Evolutionary conservation across 352 stramenopile genomes (phyloP), one percentile per base, ranked within the genome.

Genomic region (Pythium biforme): DNA sequence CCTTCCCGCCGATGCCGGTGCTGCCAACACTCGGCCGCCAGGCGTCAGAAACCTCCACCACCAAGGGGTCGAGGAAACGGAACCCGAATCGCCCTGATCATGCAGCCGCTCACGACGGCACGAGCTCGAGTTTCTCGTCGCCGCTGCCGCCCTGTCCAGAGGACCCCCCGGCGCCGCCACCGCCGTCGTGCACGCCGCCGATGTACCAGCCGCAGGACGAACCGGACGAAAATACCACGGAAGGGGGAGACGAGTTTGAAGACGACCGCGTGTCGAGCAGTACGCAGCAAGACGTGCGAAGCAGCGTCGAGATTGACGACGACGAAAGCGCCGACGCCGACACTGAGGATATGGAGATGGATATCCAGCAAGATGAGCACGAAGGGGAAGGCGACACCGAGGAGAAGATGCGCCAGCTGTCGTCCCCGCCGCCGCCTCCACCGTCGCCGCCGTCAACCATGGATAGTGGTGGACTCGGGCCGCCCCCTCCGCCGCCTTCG

Each of bases 111-210:
- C 23, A 47, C 29, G 57, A 71, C 41, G 57, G 64, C 20, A 62
- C 43, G 27, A 86, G 75, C 66, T 86, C 81, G 46, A 82, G 74
- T 46, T 92, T 90, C 55, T 92, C 81, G 22, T 92, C 83, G 14
- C 83, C 83, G 12, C 62, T 92, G 49, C 83, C 83, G 22, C 83
- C 83, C 4, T 92, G 81, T 61, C 83, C 83, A 10, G 83, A 92
- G 54, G 82, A 91, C 31, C 81, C 64, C 10, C 81, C 79, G 12
- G 81, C 74, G 33, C 81, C 83, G 27, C 79, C 76, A 8, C 81
- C 83, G 2, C 79, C 80, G 9, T 75, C 74, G 25, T 88, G 71
- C 47, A 90, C 83, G 22, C 83, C 83, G 20, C 83, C 83, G 29
- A 79, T 83, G 59, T 92, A 92, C 55, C 79, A 82, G 31, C 81